Percentiles rank a stretch among this genome's conserved stretches.
Conservation (phyloP, 768 basidiomycete species). For the Suillus clintonianus region DNA sequence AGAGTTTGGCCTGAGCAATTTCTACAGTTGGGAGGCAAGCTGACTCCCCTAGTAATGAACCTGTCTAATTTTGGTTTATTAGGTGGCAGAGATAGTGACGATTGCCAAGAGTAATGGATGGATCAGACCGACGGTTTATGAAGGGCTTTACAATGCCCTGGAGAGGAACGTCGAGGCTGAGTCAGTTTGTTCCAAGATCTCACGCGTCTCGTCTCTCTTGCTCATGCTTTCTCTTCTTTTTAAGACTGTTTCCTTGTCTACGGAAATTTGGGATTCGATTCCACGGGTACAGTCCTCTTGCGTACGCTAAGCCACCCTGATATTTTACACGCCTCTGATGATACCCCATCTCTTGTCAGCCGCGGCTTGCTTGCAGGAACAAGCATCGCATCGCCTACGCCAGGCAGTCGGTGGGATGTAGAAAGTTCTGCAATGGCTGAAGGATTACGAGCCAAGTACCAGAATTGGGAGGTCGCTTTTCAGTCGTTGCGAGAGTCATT, state of each 20-base stretch:
- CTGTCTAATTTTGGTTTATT: not conserved
- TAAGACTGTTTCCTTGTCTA: constrained; percentile 21
- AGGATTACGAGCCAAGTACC: not conserved
- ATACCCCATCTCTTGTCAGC: not conserved
- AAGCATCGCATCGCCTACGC: constrained; percentile 5
- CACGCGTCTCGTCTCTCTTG: not conserved
- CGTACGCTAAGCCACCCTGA: constrained; percentile 10
- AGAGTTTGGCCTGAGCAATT: constrained; percentile 21
- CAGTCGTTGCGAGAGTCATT: not conserved
- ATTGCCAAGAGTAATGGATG: constrained; percentile 25
- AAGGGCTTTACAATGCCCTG: constrained; percentile 25
- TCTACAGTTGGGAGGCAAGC: constrained; percentile 14
- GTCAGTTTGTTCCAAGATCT: constrained; percentile 4
- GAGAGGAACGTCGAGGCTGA: constrained; percentile 19
- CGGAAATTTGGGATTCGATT: constrained; percentile 29
- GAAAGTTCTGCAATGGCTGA: not conserved
- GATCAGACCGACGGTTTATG: constrained; percentile 25
- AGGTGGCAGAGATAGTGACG: constrained; percentile 27
- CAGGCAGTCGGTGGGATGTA: not conserved
- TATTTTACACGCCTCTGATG: not conserved
- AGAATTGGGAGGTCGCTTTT: not conserved
- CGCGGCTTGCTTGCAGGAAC: constrained; percentile 37
- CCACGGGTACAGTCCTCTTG: constrained; percentile 33
- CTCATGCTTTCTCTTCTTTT: not conserved
- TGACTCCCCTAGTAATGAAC: not conserved